A percentile compares a stretch with the other conserved stretches of the same genome.
Evolutionary conservation across 2,329 filamentous ascomycete genomes (phyloP).

Genomic region (Sporothrix curviconia): DNA sequence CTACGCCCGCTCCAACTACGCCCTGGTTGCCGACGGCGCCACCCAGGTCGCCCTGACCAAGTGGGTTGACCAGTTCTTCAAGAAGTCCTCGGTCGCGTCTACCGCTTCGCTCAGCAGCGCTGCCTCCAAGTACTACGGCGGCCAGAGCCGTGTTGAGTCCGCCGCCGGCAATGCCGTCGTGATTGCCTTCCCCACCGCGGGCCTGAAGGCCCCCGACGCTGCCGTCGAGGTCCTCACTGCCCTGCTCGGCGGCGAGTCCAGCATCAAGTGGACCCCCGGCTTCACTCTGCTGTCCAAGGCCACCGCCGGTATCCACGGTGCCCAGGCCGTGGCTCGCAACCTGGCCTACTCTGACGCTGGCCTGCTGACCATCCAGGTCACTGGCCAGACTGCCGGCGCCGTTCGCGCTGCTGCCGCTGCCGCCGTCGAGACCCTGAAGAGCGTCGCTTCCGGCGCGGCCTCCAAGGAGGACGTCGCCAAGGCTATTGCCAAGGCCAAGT

Average conservation of each 20-base stretch:
- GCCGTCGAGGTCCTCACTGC: constrained; percentile 81
- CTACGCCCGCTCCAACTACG: constrained; percentile 86
- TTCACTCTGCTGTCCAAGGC: constrained; percentile 87
- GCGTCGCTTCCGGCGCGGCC: constrained; percentile 67
- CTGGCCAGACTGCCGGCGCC: constrained; percentile 59
- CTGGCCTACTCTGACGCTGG: constrained; percentile 89
- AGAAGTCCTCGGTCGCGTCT: constrained; percentile 53
- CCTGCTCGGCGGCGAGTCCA: constrained; percentile 82
- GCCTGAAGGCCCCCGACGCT: constrained; percentile 75
- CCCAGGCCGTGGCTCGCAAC: constrained; percentile 68
- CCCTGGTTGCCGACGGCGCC: constrained; percentile 83
- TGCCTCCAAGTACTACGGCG: constrained; percentile 83
- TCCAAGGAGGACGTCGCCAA: constrained; percentile 79
- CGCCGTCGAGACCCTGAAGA: constrained; percentile 75
- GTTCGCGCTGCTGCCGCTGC: constrained; percentile 69
- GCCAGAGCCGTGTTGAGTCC: constrained; percentile 83
- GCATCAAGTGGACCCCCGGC: constrained; percentile 91
- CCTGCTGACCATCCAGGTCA: constrained; percentile 76
- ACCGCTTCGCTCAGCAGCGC: constrained; percentile 49
- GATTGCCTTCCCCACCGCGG: constrained; percentile 87
- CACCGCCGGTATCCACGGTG: constrained; percentile 56
- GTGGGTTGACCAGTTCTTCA: constrained; percentile 93
- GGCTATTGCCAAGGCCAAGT: constrained; percentile 91
- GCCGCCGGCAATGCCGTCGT: constrained; percentile 73
- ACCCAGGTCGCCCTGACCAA: constrained; percentile 69